Base-by-base conservation (phyloP, 1,139 yeast species). In the Hyphopichia burtonii region DNA sequence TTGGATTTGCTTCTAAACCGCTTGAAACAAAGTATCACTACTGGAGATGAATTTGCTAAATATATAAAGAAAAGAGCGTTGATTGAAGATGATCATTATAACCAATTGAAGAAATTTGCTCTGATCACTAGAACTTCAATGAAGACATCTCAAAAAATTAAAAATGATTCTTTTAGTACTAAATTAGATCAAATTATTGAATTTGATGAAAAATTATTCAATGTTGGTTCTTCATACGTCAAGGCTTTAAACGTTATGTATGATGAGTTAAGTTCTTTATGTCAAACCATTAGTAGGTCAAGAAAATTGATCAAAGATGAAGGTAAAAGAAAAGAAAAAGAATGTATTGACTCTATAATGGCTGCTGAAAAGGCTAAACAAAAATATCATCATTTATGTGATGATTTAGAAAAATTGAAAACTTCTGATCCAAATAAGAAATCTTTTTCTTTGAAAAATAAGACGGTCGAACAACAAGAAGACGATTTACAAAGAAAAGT, bases 301-400 rank as follows among this genome's bases (percentile, higher is more conserved):
- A 74, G 99, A 49, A 91, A 91, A 59, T 55, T 74, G 31, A 69
- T 84, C 43, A 93, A 91, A 61, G 98, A 93, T 38, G 87, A 86
- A 45, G 89, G 91, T 32, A 76, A 81, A 55, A 73, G 87, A 36
- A 80, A 84, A 52, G 99, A 93, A 56, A 88, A 86, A 57, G 94
- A 85, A 44, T 90, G 91, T 36, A 59, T 73, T 10, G 98, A 93
- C 46, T 82, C 96, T 2, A 90, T 91, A 40, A 68, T 74, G 41
- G 77, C 81, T 34, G 96, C 96, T 1, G 96, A 89, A 48, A 90
- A 91, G 76, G 95, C 98, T 9, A 88, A 85, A 61, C 70, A 76
- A 40, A 88, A 86, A 59, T 91, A 91, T 61, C 80, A 78, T 57
- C 83, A 87, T 44, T 68, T 89, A 30, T 89, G 96, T 58, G 87